Conservation (phyloP, 2,329 filamentous ascomycete species). For the Bretziella fagacearum region DNA sequence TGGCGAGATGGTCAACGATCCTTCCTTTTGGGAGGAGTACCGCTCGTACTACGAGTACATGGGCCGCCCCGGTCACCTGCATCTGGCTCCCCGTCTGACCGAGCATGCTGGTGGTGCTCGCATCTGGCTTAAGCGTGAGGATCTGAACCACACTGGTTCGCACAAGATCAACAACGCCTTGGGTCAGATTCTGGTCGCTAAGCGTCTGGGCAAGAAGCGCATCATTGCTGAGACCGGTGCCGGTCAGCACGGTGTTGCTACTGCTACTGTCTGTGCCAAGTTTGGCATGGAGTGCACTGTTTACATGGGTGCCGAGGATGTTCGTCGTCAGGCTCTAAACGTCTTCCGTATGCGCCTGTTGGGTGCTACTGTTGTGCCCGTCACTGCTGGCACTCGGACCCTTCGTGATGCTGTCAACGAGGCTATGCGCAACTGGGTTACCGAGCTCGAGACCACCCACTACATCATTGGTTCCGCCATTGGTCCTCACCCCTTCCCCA, state of each 20-base stretch:
- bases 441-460: constrained; percentile 81
- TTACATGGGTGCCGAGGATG: constrained; percentile 91
- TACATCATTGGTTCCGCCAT: constrained; percentile 98
- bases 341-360: constrained; percentile 97
- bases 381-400: constrained; percentile 75
- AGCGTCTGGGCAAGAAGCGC: constrained; percentile 76
- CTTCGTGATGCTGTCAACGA: constrained; percentile 87
- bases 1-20: constrained; percentile 69
- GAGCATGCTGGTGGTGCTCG: constrained; percentile 81
- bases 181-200: constrained; percentile 77
- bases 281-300: constrained; percentile 97
- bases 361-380: constrained; percentile 79
- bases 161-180: constrained; percentile 99
- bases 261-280: constrained; percentile 92
- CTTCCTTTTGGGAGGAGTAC: constrained; percentile 93
- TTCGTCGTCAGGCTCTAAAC: constrained; percentile 87
- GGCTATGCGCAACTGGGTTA: constrained; percentile 84
- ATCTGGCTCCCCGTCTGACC: constrained; percentile 75
- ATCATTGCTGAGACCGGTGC: constrained; percentile 98
- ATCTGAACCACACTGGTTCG: constrained; percentile 91
- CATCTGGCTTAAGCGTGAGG: constrained; percentile 96
- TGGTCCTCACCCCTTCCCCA: constrained; percentile 93
- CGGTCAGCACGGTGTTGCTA: constrained; percentile 94
- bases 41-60: constrained; percentile 94
- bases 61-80: constrained; percentile 81